A percentile compares a stretch with the other conserved stretches of the same genome.
phyloP scores from a whole-genome alignment of 352 stramenopile species.

The Phytophthora capsici region DNA sequence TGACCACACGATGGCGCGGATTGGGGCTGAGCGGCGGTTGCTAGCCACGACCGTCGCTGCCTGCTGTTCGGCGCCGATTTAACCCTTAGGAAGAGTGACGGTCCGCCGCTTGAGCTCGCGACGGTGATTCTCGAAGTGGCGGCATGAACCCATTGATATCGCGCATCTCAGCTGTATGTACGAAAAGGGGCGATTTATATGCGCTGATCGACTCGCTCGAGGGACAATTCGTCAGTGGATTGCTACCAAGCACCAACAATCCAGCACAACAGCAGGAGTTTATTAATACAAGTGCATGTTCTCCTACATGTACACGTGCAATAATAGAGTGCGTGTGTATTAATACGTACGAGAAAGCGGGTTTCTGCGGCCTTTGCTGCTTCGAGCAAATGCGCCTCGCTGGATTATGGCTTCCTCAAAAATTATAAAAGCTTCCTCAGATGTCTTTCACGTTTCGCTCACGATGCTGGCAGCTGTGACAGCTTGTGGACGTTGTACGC shows the following conservation, averaged over 20 bases:
- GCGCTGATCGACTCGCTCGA: not conserved
- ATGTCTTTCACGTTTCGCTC: too few species aligned
- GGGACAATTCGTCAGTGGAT: not conserved
- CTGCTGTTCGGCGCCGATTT: constrained; percentile 1
- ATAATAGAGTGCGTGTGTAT: too few species aligned
- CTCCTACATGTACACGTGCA: too few species aligned
- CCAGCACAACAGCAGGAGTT: not conserved
- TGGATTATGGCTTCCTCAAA: constrained; percentile 15
- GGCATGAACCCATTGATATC: constrained; percentile 8
- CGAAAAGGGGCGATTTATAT: constrained; percentile 1
- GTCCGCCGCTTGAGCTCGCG: not conserved
- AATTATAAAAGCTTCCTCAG: not conserved
- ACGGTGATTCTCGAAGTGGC: constrained; percentile 8
- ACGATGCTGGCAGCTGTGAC: not conserved
- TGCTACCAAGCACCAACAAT: not conserved
- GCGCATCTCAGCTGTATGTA: not conserved
- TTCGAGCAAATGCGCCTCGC: not conserved
- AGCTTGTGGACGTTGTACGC: not conserved
- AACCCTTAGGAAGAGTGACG: too few species aligned
- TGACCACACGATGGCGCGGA: not conserved
- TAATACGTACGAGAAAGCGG: too few species aligned
- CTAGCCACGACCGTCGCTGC: not conserved
- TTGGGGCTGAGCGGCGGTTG: not conserved
- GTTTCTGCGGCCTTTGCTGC: not conserved
- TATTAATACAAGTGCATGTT: not conserved